These are phyloP conservation scores for Aureobasidium sp. DNA, from an alignment of 2,329 filamentous ascomycete species.

Conservation along the genomic window DNA sequence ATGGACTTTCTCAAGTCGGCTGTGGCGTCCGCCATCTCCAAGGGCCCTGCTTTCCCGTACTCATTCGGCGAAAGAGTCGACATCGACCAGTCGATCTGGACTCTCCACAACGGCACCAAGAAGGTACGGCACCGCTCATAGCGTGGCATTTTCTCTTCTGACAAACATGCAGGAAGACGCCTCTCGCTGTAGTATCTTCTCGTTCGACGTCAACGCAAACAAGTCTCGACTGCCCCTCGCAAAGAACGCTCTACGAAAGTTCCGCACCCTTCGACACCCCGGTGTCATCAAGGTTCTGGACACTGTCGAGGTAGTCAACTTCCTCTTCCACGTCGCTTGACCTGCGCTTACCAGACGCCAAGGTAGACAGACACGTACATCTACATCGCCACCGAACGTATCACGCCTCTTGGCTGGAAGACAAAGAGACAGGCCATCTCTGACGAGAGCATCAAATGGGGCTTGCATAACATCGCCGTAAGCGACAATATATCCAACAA, in stretches of 20 bases:
- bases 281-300: constrained; percentile 92
- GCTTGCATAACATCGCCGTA: constrained; percentile 77
- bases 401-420: constrained; percentile 83
- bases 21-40: constrained; percentile 91
- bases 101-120: constrained; percentile 88
- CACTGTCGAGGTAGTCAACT: constrained; percentile 69
- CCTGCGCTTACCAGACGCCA: constrained; percentile 29
- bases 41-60: constrained; percentile 88
- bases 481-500: constrained; percentile 16
- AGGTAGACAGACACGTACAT: constrained; percentile 83
- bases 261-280: constrained; percentile 86
- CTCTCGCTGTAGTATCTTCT: constrained; percentile 92
- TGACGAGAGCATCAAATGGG: constrained; percentile 95
- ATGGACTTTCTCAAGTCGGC: constrained; percentile 99
- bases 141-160: background rate
- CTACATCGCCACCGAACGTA: constrained; percentile 88
- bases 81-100: constrained; percentile 90
- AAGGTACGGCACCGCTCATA: constrained; percentile 48
- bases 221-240: constrained; percentile 77
- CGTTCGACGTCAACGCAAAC: constrained; percentile 81
- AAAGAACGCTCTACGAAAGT: constrained; percentile 87
- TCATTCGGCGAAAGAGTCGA: constrained; percentile 89
- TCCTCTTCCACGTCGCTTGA: constrained; percentile 7
- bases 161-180: constrained; percentile 66
- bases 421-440: constrained; percentile 80